Conservation (phyloP, 306 rosid genomes). For the Ceratonia siliqua region DNA sequence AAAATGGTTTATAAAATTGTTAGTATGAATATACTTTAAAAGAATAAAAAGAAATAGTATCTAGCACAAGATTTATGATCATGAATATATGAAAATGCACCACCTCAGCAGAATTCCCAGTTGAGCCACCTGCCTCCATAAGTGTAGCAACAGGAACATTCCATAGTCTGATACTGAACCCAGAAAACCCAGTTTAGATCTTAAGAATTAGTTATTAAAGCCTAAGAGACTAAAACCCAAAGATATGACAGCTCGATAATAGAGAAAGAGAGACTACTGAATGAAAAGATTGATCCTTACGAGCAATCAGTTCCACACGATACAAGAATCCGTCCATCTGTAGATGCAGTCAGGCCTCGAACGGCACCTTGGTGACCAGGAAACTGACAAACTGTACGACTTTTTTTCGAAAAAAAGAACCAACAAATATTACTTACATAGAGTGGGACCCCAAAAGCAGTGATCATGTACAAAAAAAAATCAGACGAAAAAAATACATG, state of each 20-base stretch:
- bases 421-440: slow-evolving; percentile 27
- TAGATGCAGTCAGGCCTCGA: slow-evolving; percentile 72
- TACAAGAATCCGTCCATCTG: slow-evolving; percentile 77
- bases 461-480: not conserved
- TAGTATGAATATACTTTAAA: slow-evolving; percentile 18
- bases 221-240: slow-evolving; percentile 14
- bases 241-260: slow-evolving; percentile 3
- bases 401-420: slow-evolving; percentile 34
- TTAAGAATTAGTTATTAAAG: slow-evolving; percentile 24
- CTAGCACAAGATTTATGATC: slow-evolving; percentile 8
- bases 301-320: slow-evolving; percentile 94
- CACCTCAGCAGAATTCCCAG: slow-evolving; percentile 59
- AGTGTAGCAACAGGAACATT: slow-evolving; percentile 56
- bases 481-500: not conserved
- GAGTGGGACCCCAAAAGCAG: not conserved
- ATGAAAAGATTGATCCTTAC: slow-evolving; percentile 49
- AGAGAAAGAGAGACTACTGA: not conserved
- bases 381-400: slow-evolving; percentile 74
- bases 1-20: slow-evolving; percentile 29
- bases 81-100: not conserved
- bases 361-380: slow-evolving; percentile 96
- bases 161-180: slow-evolving; percentile 85
- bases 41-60: not conserved
- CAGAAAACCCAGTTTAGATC: slow-evolving; percentile 26
- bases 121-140: slow-evolving; percentile 46